These are phyloP conservation scores for Nakazawaea wyomingensis DNA, from an alignment of 805 yeast genomes.

Conservation along the genomic window DNA sequence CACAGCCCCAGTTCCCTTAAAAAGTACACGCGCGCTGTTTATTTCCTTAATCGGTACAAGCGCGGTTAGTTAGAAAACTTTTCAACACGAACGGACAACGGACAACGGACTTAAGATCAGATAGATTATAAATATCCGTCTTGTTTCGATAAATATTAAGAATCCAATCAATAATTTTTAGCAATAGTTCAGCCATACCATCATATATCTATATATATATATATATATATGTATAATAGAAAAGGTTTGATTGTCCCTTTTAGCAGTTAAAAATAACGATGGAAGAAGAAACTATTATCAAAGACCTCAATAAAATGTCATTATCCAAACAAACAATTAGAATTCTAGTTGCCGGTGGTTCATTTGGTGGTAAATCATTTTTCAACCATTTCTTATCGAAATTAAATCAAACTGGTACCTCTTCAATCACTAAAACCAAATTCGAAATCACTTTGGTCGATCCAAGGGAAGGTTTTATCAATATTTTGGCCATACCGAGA, in stretches of 20 bases:
- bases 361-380: constrained; percentile 32
- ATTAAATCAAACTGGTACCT: constrained; percentile 11
- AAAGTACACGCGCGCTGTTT: too few species aligned
- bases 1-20: too few species aligned
- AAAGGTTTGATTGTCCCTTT: too few species aligned
- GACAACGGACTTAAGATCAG: too few species aligned
- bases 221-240: background rate
- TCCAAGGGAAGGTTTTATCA: constrained; percentile 36
- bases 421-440: background rate
- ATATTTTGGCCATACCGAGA: constrained; percentile 34
- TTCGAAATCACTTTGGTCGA: constrained; percentile 31
- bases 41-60: too few species aligned
- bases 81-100: too few species aligned
- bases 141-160: too few species aligned
- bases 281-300: background rate
- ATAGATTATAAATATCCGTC: too few species aligned
- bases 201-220: background rate
- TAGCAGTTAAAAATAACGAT: too few species aligned
- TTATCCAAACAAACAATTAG: constrained; percentile 6
- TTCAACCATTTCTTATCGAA: constrained; percentile 20
- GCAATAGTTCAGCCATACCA: too few species aligned
- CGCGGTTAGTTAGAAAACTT: too few species aligned
- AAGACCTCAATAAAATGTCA: background rate
- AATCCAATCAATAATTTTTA: too few species aligned
- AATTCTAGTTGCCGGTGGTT: constrained; percentile 29